Base-by-base conservation (phyloP, 2,329 filamentous ascomycete species). In the Pestalotiopsis sp. region DNA sequence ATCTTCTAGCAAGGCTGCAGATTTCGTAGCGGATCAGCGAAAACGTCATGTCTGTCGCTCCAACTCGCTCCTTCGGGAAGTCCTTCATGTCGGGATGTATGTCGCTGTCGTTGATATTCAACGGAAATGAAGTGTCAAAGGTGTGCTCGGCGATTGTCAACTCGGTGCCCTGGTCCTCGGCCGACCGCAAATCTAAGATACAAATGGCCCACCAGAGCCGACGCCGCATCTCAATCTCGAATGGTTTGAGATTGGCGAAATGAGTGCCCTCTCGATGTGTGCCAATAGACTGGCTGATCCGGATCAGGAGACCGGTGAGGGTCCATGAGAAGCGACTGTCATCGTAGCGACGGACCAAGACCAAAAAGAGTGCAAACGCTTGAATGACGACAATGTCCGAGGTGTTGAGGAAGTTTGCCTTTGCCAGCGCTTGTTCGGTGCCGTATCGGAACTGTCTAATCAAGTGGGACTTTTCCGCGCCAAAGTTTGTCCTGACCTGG, bases 131-230 rank as follows among this genome's bases (percentile, higher is more conserved):
- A 0, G 87, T 89, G 70, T 90, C 87, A 52, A 84, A 87, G 6
- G 79, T 81, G 9, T 79, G 76, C 13, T 81, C 78, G 1, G 81
- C 74, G 1, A 88, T 83, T 1, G 80, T 83, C 20, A 87, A 76
- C 23, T 84, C 85, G 2, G 83, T 85, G 1, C 88, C 88, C 58
- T 88, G 86, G 36, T 90, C 86, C 70, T 90, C 88, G 3, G 88
- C 86, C 0, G 86, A 84, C n/a, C 87, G 83, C 9, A 87, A 80
- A 70, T 92, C 90, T 1, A 91, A 75, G 3, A 89, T 83, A 58
- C 86, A 83, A 2, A 92, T 81, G 23, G 85, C 83, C 85, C 88
- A 91, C 83, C 90, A 92, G 0, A 91, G 75, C 1, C 90, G 82
- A 4, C 90, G 83, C 20, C 90, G 84, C 78, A 91, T 88, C 73